These are phyloP conservation scores for Trichoderma breve DNA, from an alignment of 2,329 filamentous ascomycete genomes.

Conservation along the genomic window DNA sequence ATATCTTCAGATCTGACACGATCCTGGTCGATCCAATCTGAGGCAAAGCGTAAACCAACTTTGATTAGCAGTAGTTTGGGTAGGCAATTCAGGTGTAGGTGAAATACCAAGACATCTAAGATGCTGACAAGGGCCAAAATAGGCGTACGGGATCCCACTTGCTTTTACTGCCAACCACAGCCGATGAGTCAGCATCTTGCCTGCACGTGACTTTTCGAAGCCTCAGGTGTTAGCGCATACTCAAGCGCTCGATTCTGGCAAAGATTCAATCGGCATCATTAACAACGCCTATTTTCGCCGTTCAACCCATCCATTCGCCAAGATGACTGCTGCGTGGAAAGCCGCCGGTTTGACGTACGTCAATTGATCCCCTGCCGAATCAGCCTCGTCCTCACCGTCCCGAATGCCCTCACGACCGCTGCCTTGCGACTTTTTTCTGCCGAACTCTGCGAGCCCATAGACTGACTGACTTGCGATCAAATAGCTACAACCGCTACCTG, in stretches of 20 bases:
- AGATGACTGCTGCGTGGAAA: slow-evolving; percentile 99
- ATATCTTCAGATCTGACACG: not conserved
- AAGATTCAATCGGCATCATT: slow-evolving; percentile 37
- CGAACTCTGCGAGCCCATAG: not conserved
- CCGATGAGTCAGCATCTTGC: not conserved
- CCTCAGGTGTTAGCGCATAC: slow-evolving; percentile 33
- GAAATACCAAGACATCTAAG: no score
- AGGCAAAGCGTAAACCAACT: no score
- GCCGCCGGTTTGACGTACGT: slow-evolving; percentile 92
- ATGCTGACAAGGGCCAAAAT: no score
- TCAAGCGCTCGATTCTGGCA: slow-evolving; percentile 34
- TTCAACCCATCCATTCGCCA: slow-evolving; percentile 48
- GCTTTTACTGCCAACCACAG: not conserved
- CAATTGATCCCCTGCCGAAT: slow-evolving; percentile 30
- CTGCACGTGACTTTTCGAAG: slow-evolving; percentile 23
- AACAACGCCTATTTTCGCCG: slow-evolving; percentile 31
- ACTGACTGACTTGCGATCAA: slow-evolving; percentile 35
- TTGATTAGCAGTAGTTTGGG: no score
- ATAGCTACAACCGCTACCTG: slow-evolving; percentile 99
- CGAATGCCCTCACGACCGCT: not conserved
- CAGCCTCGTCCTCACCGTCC: not conserved
- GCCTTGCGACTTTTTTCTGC: slow-evolving; percentile 4
- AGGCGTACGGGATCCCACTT: no score
- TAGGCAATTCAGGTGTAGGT: no score
- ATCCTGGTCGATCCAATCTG: not conserved